phyloP scores from a whole-genome alignment of 495 filamentous ascomycete species.

The Podospora pseudopauciseta region DNA sequence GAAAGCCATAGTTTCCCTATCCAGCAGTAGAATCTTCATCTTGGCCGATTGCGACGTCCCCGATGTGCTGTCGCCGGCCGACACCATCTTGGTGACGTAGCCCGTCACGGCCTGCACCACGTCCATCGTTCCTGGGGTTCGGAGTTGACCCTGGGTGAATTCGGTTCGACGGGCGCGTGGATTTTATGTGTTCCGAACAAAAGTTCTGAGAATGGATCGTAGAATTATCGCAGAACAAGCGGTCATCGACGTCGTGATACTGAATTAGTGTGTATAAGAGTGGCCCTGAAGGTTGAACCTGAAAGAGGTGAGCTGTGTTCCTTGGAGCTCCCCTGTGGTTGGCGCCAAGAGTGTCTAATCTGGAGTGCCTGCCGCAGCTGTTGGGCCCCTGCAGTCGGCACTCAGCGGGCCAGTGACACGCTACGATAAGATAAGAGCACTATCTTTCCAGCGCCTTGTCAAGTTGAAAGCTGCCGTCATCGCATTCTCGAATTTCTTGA shows the following conservation, averaged over 20 bases:
- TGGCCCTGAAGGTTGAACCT: not conserved
- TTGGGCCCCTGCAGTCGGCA: not conserved
- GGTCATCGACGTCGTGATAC: not conserved
- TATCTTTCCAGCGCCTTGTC: not conserved
- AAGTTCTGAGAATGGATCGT: too few species aligned
- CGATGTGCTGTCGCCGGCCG: constrained; percentile 69
- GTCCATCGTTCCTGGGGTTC: constrained; percentile 61
- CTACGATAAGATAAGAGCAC: constrained; percentile 7
- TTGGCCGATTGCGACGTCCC: constrained; percentile 70
- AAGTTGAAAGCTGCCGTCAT: not conserved
- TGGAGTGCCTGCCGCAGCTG: not conserved
- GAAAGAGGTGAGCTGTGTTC: not conserved
- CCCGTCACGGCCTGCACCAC: constrained; percentile 86
- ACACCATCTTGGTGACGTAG: constrained; percentile 97
- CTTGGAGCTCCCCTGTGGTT: not conserved
- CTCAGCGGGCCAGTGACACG: not conserved
- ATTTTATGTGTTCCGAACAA: not conserved
- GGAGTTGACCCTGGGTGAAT: not conserved
- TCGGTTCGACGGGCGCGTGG: not conserved
- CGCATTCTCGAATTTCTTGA: not conserved
- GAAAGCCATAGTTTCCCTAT: constrained; percentile 91
- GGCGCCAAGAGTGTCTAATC: not conserved
- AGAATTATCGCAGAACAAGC: too few species aligned
- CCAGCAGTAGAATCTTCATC: constrained; percentile 97
- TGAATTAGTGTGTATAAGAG: not conserved